Evolutionary conservation across 2,329 filamentous ascomycete species (phyloP).

Genomic region (Nothophoma quercina): DNA sequence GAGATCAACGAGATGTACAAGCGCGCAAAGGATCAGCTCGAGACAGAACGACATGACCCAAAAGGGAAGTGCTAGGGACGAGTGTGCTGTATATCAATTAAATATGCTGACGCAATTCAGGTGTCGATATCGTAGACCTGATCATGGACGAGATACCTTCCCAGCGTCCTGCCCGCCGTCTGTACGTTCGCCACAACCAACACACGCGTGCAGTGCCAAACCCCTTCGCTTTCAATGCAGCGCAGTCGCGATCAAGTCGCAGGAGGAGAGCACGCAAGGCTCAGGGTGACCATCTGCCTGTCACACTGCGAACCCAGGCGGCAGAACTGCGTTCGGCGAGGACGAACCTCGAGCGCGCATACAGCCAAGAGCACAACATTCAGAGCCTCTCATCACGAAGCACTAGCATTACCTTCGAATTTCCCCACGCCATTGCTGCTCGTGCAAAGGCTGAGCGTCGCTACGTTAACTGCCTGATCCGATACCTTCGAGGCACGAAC

Average conservation of each 20-base stretch:
- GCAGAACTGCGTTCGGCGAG: conserved; percentile 17
- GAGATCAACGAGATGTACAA: conserved; percentile 27
- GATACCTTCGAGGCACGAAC: conserved; percentile 23
- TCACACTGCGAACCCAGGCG: conserved; percentile 5
- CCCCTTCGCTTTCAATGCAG: background rate
- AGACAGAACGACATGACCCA: conserved; percentile 26
- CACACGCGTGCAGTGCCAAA: background rate
- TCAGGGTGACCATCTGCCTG: background rate
- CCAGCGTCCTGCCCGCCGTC: background rate
- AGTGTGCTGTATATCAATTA: background rate
- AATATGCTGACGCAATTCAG: background rate
- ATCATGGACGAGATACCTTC: conserved; percentile 29
- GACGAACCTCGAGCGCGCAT: conserved; percentile 19
- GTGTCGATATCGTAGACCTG: conserved; percentile 38
- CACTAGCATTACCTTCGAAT: background rate
- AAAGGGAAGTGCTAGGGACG: conserved; percentile 16
- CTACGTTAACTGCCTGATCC: conserved; percentile 28
- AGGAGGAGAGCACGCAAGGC: background rate
- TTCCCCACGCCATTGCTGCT: background rate
- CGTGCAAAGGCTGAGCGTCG: conserved; percentile 23
- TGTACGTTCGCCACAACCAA: background rate
- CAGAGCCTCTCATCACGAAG: background rate
- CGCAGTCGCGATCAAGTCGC: background rate
- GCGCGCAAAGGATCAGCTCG: conserved; percentile 23
- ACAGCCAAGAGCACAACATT: conserved; percentile 18